phyloP scores from a whole-genome alignment of 2,329 filamentous ascomycete species.

The Thielaviopsis euricoi region DNA sequence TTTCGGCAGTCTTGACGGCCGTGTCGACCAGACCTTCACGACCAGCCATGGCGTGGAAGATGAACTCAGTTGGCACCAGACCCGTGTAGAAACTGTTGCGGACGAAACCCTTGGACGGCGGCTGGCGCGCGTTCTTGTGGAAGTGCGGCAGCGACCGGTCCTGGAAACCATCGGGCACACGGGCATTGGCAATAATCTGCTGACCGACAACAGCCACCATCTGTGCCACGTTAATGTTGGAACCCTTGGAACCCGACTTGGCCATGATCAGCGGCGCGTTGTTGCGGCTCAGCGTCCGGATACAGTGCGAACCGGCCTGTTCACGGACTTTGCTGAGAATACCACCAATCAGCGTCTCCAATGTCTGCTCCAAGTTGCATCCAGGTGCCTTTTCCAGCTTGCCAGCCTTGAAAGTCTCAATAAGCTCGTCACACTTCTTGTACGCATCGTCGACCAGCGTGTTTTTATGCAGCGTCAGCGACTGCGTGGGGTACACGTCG shows the following conservation, averaged over 20 bases:
- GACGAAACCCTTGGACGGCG: conserved; percentile 94
- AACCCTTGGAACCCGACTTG: conserved; percentile 91
- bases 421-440: conserved; percentile 64
- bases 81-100: conserved; percentile 95
- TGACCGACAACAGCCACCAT: conserved; percentile 97
- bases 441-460: conserved; percentile 65
- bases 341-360: conserved; percentile 81
- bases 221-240: conserved; percentile 94
- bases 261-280: conserved; percentile 96
- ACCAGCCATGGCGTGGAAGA: conserved; percentile 96
- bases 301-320: conserved; percentile 79
- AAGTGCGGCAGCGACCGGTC: conserved; percentile 91
- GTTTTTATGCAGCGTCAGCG: conserved; percentile 57
- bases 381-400: conserved; percentile 75
- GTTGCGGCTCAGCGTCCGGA: conserved; percentile 72
- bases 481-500: conserved; percentile 72
- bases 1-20: conserved; percentile 96
- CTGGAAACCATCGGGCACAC: conserved; percentile 91
- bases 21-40: conserved; percentile 98
- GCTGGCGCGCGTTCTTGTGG: conserved; percentile 77
- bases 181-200: conserved; percentile 87
- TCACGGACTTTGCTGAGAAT: conserved; percentile 85
- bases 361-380: conserved; percentile 78
- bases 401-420: conserved; percentile 61
- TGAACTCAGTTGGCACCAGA: conserved; percentile 76